These are phyloP conservation scores for Sugiyamaella pinicola DNA, from an alignment of 1,139 yeast genomes.

Conservation along the genomic window DNA sequence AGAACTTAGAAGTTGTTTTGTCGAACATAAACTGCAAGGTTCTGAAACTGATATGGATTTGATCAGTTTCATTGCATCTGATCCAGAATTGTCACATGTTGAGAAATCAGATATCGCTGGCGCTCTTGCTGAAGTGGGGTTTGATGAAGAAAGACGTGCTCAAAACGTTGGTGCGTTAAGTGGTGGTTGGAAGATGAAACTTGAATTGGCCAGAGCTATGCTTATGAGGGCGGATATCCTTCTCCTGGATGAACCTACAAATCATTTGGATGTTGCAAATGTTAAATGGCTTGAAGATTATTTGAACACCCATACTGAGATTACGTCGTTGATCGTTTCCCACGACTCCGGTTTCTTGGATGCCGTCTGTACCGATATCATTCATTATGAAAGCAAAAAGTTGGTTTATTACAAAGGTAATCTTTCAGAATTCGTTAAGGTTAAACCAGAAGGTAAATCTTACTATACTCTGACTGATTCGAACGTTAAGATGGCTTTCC, in stretches of 20 bases:
- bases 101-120: slow-evolving; percentile 67
- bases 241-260: slow-evolving; percentile 96
- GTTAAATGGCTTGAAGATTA: slow-evolving; percentile 95
- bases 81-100: slow-evolving; percentile 71
- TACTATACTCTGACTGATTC: slow-evolving; percentile 95
- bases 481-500: slow-evolving; percentile 95
- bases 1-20: slow-evolving; percentile 89
- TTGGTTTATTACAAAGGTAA: slow-evolving; percentile 96
- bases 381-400: slow-evolving; percentile 94
- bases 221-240: slow-evolving; percentile 95
- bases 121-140: slow-evolving; percentile 85
- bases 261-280: slow-evolving; percentile 92
- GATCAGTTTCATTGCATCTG: slow-evolving; percentile 86
- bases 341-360: slow-evolving; percentile 98
- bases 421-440: slow-evolving; percentile 85
- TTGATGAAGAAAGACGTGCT: slow-evolving; percentile 82
- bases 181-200: slow-evolving; percentile 99
- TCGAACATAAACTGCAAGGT: slow-evolving; percentile 95
- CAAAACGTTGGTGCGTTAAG: slow-evolving; percentile 94
- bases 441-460: slow-evolving; percentile 93
- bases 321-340: slow-evolving; percentile 92
- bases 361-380: slow-evolving; percentile 92
- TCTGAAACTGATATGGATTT: slow-evolving; percentile 90
- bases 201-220: slow-evolving; percentile 98
- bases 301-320: slow-evolving; percentile 66